Conservation (phyloP, 2,329 filamentous ascomycete species). For the Claviceps sp. region DNA sequence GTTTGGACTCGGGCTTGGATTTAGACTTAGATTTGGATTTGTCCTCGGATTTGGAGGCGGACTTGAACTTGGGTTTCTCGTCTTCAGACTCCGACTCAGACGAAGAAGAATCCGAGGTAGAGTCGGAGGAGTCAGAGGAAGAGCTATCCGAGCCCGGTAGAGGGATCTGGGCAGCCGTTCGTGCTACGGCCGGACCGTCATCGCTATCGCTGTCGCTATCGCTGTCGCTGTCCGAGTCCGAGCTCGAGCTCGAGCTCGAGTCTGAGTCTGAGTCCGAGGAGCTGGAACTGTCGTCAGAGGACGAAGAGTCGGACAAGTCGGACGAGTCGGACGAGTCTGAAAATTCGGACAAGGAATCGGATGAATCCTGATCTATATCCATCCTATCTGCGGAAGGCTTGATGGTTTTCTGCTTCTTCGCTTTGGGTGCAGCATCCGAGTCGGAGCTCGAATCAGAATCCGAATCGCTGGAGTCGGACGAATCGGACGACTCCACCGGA, state of each 20-base stretch:
- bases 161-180: slow-evolving; percentile 14
- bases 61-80: slow-evolving; percentile 12
- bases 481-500: slow-evolving; percentile 14
- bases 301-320: slow-evolving; percentile 7
- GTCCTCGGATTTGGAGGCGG: background rate
- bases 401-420: slow-evolving; percentile 38
- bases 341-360: slow-evolving; percentile 11
- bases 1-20: slow-evolving; percentile 14
- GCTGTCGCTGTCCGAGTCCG: slow-evolving; percentile 7
- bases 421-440: slow-evolving; percentile 32
- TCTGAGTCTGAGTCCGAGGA: slow-evolving; percentile 12
- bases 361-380: slow-evolving; percentile 15
- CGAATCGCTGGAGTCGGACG: slow-evolving; percentile 19
- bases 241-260: slow-evolving; percentile 5
- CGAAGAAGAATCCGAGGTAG: slow-evolving; percentile 3
- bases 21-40: slow-evolving; percentile 12
- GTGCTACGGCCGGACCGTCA: slow-evolving; percentile 4
- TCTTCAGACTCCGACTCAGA: slow-evolving; percentile 21
- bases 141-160: slow-evolving; percentile 13
- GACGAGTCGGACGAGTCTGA: slow-evolving; percentile 13
- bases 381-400: slow-evolving; percentile 6
- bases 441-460: slow-evolving; percentile 26
- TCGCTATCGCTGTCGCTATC: slow-evolving; percentile 5
- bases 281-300: slow-evolving; percentile 7
- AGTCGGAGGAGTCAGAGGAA: slow-evolving; percentile 19